phyloP scores from a whole-genome alignment of 2,329 filamentous ascomycete genomes.

The Hirsutella thompsonii region DNA sequence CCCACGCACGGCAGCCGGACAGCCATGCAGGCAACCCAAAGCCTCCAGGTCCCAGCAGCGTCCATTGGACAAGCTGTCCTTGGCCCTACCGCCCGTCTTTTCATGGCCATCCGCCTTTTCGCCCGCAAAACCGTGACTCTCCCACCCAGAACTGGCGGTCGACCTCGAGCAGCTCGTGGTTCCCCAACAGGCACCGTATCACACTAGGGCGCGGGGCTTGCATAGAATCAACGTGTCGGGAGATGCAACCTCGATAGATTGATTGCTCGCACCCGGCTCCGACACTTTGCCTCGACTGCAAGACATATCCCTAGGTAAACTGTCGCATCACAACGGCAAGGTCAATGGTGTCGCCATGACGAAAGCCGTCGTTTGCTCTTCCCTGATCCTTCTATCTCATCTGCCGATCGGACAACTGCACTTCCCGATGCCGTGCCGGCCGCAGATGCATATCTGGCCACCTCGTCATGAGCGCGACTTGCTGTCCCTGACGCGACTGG shows the following conservation, averaged over 20 bases:
- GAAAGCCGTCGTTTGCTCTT: neutral
- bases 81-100: conserved; percentile 1
- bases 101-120: conserved; percentile 7
- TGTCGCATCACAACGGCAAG: neutral
- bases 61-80: neutral
- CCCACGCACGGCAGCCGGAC: neutral
- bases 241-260: conserved; percentile 2
- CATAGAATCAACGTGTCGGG: neutral
- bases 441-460: neutral
- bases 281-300: neutral
- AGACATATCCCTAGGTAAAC: neutral
- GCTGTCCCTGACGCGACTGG: too few species aligned
- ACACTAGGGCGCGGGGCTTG: conserved; percentile 1
- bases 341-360: neutral
- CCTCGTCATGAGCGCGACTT: neutral
- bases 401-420: neutral
- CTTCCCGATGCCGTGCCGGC: neutral
- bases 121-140: conserved; percentile 7
- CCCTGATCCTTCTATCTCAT: neutral
- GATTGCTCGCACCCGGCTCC: neutral
- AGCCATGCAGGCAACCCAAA: neutral
- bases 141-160: conserved; percentile 9
- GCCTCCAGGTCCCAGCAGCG: neutral
- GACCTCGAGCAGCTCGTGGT: conserved; percentile 2
- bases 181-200: conserved; percentile 2